Conservation (phyloP, 2,329 filamentous ascomycete species). For the Penicillium olsonii region DNA sequence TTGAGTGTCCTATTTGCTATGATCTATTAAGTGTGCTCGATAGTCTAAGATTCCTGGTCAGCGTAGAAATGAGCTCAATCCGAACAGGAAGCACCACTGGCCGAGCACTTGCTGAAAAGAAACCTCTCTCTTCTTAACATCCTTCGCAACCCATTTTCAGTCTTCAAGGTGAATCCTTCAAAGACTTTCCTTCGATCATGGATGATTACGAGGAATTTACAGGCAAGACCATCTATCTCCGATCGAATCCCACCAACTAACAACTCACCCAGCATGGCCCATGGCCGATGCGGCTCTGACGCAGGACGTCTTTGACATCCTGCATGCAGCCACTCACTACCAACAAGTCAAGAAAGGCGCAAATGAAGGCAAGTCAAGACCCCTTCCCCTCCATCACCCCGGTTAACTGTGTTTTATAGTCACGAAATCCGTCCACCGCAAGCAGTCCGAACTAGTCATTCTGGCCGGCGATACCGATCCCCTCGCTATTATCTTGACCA, state of each 20-base stretch:
- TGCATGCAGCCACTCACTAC: neutral
- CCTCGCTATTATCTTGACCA: neutral
- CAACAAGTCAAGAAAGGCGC: neutral
- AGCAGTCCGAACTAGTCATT: neutral
- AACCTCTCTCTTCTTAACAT: no score
- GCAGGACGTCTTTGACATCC: neutral
- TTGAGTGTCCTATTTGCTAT: no score
- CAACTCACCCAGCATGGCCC: neutral
- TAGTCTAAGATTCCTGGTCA: no score
- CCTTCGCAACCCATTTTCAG: no score
- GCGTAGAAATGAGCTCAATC: no score
- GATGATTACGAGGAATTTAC: no score
- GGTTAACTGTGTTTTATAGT: neutral
- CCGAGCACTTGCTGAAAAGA: no score
- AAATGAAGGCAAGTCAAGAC: neutral
- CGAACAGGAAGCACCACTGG: no score
- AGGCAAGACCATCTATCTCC: no score
- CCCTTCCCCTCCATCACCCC: neutral
- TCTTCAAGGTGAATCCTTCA: no score
- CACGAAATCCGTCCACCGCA: neutral
- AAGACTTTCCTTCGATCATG: neutral
- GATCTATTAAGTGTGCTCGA: no score
- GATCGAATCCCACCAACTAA: neutral
- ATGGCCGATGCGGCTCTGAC: neutral
- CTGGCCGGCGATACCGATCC: neutral